These are phyloP conservation scores for Acanthochlamys bracteata DNA, from an alignment of 106 monocot genomes.

Conservation along the genomic window DNA sequence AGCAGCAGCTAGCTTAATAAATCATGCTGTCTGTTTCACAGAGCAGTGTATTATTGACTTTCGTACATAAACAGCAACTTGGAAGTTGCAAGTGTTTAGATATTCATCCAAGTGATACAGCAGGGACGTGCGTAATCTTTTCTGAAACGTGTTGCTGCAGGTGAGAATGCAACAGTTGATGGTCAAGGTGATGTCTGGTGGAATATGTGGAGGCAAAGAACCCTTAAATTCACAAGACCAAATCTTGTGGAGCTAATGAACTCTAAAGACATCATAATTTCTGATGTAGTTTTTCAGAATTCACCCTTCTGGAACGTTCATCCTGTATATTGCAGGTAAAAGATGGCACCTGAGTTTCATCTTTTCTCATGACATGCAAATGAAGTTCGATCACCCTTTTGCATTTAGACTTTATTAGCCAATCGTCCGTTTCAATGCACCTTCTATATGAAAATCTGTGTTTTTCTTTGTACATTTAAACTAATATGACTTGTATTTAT, in stretches of 20 bases:
- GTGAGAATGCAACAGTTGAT: constrained; percentile 87
- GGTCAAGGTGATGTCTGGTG: constrained; percentile 95
- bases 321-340: constrained; percentile 90
- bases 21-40: too few relatives aligned
- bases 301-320: constrained; percentile 98
- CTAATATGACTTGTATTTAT: too few relatives aligned
- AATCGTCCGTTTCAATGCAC: too few relatives aligned
- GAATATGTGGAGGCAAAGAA: constrained; percentile 95
- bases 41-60: too few relatives aligned
- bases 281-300: constrained; percentile 65
- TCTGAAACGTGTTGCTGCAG: constrained; percentile 18
- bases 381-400: too few relatives aligned
- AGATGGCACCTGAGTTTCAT: background rate
- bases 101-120: background rate
- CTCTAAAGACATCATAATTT: constrained; percentile 61
- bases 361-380: too few relatives aligned
- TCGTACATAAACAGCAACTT: too few relatives aligned
- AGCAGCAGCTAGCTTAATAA: background rate
- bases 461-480: too few relatives aligned
- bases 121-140: background rate
- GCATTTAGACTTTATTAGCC: too few relatives aligned
- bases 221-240: constrained; percentile 68
- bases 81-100: background rate
- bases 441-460: too few relatives aligned
- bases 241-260: constrained; percentile 75